Evolutionary conservation across 192 early-diverging fungal genomes (phyloP), one percentile per base, ranked within the genome.

Genomic region (Backusella psychrophila): DNA sequence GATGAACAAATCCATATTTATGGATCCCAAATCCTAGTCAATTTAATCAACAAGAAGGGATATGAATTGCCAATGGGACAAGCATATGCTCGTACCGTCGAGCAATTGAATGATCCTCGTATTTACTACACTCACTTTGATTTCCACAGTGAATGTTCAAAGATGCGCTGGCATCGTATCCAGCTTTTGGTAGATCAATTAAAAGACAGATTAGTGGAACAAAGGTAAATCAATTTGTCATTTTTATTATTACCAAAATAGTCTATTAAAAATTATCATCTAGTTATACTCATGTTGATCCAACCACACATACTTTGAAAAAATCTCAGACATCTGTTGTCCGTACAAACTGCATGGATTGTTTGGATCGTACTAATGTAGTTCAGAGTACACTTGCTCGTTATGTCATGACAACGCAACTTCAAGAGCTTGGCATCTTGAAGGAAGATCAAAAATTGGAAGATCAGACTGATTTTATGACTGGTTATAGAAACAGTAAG

Each of bases 331-430:
- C 82, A 5, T 95, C 94, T 9, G 93, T 98, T 15, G 85, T 96
- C 39, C 93, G 98, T 66, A 93, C 97, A 2, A 99, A 99, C 82
- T 99, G 98, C 83, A 98, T 99, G 93, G 98, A 99, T 85, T 99
- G 98, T 81, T 84, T 99, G 41, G 98, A 99, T 80, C 92, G 98
- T 76, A 99, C 98, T 35, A 99, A 99, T 78, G 97, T 99, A 29
- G 96, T 98, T 21, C 98, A 99, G 80, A 93, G 92, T 31, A 93
- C 96, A 39, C 82, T 99, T 36, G 95, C 96, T 14, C 87, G 92
- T 33, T 83, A 80, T 63, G 80, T 93, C 1, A 85, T 99, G 67
- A 89, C 88, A 42, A 75, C 81, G 65, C 94, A 97, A 85, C 85
- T 99, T 33, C 86, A 89, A 7, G 87, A 91, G 21, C 72, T 91